These are phyloP conservation scores for Areca catechu DNA, from an alignment of 176 grass and related monocot genomes.

Conservation along the genomic window DNA sequence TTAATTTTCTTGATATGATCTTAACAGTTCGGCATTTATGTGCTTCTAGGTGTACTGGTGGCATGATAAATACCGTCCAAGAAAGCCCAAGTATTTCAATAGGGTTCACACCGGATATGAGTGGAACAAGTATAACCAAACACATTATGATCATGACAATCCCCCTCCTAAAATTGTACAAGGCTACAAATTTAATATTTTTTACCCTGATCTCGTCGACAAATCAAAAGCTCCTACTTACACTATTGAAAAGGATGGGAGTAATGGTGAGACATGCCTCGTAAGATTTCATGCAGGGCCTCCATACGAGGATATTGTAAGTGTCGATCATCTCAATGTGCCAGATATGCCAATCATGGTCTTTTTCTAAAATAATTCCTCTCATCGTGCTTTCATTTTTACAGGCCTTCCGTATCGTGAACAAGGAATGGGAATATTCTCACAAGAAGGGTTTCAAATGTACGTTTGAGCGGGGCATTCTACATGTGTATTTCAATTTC, in stretches of 20 bases:
- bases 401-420: conserved; percentile 84
- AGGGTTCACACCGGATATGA: conserved; percentile 95
- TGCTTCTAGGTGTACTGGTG: conserved; percentile 86
- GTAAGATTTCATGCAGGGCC: conserved; percentile 93
- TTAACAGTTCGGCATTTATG: not conserved
- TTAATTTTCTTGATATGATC: conserved; percentile 10
- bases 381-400: not conserved
- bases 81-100: conserved; percentile 98
- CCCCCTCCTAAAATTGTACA: conserved; percentile 93
- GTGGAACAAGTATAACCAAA: conserved; percentile 99
- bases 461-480: conserved; percentile 92
- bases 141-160: conserved; percentile 95
- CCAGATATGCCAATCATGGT: not conserved
- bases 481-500: conserved; percentile 97
- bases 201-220: conserved; percentile 96
- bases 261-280: conserved; percentile 71
- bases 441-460: conserved; percentile 99
- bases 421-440: conserved; percentile 99
- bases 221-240: conserved; percentile 79
- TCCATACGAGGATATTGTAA: conserved; percentile 95
- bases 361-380: not conserved
- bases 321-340: conserved; percentile 8
- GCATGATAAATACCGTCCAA: conserved; percentile 91
- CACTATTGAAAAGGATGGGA: conserved; percentile 85
- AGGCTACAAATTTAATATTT: conserved; percentile 98